Percentiles rank a stretch among this genome's conserved stretches.
These are phyloP conservation scores for Maudiozyma pseudohumilis DNA, from an alignment of 805 yeast species.

Conservation along the genomic window DNA sequence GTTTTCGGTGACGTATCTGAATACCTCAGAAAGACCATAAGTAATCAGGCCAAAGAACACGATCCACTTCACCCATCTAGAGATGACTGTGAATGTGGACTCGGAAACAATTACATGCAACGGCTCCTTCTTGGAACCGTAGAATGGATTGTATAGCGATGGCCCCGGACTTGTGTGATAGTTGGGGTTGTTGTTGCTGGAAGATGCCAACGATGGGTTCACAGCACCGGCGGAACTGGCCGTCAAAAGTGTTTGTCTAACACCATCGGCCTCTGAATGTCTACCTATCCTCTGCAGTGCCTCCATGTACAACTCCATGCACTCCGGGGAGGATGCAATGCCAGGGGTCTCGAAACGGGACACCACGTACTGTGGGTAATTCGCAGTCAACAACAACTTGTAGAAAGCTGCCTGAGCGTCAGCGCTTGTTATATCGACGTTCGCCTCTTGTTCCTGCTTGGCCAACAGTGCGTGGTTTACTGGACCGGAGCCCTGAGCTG, in stretches of 20 bases:
- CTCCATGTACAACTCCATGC: conserved; percentile 67
- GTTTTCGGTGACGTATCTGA: conserved; percentile 74
- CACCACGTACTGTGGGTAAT: conserved; percentile 94
- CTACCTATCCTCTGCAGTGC: conserved; percentile 76
- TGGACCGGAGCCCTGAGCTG: no score
- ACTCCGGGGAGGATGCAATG: conserved; percentile 72
- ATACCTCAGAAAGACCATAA: conserved; percentile 71
- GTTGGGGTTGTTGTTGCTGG: conserved; percentile 14
- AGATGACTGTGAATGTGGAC: conserved; percentile 62
- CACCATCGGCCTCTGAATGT: conserved; percentile 63
- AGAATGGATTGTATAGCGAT: conserved; percentile 26
- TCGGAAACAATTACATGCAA: conserved; percentile 91
- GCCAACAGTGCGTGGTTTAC: conserved; percentile 38
- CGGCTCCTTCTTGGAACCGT: conserved; percentile 71
- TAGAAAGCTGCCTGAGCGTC: conserved; percentile 76
- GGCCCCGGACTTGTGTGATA: conserved; percentile 21
- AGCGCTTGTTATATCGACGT: conserved; percentile 59
- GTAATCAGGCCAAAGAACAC: conserved; percentile 70
- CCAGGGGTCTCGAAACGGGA: conserved; percentile 90
- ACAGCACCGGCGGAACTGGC: conserved; percentile 29
- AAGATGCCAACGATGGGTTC: conserved; percentile 24
- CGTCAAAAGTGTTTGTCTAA: conserved; percentile 39
- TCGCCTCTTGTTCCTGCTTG: conserved; percentile 76
- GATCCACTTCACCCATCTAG: conserved; percentile 85
- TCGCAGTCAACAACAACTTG: conserved; percentile 57